Evolutionary conservation across 371 early-diverging fungal species (phyloP).

Genomic region (Zopfochytrium polystomum): DNA sequence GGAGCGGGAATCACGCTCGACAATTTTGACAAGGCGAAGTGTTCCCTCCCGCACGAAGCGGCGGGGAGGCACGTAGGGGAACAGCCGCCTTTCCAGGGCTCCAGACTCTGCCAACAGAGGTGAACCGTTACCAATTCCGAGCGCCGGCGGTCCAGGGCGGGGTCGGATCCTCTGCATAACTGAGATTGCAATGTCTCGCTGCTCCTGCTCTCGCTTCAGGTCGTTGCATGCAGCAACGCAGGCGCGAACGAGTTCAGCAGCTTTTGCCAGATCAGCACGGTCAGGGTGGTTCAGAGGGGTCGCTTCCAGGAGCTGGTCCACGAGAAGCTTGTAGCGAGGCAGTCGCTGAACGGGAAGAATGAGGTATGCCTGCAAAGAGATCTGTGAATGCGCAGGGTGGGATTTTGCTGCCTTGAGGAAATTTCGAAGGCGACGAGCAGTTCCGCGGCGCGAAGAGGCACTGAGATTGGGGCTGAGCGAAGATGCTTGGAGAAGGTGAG

Average conservation of each 20-base stretch:
- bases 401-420: slow-evolving; percentile 32
- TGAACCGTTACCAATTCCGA: slow-evolving; percentile 14
- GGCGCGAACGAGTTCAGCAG: slow-evolving; percentile 56
- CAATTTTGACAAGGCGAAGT: slow-evolving; percentile 27
- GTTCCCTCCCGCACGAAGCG: slow-evolving; percentile 23
- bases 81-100: background rate
- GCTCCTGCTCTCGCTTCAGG: slow-evolving; percentile 47
- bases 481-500: slow-evolving; percentile 8
- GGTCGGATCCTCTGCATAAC: slow-evolving; percentile 19
- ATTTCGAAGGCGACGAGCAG: slow-evolving; percentile 27
- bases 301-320: slow-evolving; percentile 62
- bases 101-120: slow-evolving; percentile 3
- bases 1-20: slow-evolving; percentile 13
- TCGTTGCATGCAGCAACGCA: slow-evolving; percentile 73
- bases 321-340: slow-evolving; percentile 72
- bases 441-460: slow-evolving; percentile 11
- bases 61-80: slow-evolving; percentile 3
- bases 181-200: slow-evolving; percentile 26
- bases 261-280: slow-evolving; percentile 50
- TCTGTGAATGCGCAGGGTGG: slow-evolving; percentile 54
- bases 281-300: slow-evolving; percentile 65
- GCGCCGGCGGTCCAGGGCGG: no score
- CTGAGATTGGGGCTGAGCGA: background rate
- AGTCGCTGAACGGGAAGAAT: slow-evolving; percentile 80
- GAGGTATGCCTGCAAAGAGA: slow-evolving; percentile 70